Percentiles rank a stretch among this genome's conserved stretches.
Evolutionary conservation across 352 stramenopile genomes (phyloP).

Genomic region (Pythium rishiriense): DNA sequence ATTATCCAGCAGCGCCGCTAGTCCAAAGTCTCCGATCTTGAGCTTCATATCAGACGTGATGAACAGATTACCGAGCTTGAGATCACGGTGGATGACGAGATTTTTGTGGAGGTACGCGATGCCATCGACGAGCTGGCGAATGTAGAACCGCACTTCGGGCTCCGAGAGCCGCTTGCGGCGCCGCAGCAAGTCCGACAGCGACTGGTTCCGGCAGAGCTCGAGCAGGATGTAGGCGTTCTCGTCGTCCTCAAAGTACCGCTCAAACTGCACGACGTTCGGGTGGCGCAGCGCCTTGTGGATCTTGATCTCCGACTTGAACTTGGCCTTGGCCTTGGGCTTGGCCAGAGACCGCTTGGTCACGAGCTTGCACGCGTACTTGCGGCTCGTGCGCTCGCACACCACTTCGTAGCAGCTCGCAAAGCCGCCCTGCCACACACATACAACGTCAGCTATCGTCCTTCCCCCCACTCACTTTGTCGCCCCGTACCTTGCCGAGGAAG

Average conservation of each 20-base stretch:
- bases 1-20: slow-evolving; percentile 86
- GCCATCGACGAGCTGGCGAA: slow-evolving; percentile 88
- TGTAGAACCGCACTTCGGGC: slow-evolving; percentile 94
- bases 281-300: slow-evolving; percentile 97
- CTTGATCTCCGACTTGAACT: slow-evolving; percentile 97
- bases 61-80: slow-evolving; percentile 99
- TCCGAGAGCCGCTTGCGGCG: slow-evolving; percentile 94
- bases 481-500: slow-evolving; percentile 91
- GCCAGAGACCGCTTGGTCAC: slow-evolving; percentile 96
- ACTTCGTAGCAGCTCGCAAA: slow-evolving; percentile 98
- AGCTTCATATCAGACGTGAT: slow-evolving; percentile 93
- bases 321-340: slow-evolving; percentile 96
- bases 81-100: slow-evolving; percentile 96
- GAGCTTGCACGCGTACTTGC: slow-evolving; percentile 97
- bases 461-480: background rate
- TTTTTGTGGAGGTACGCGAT: slow-evolving; percentile 94
- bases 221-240: slow-evolving; percentile 98
- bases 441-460: background rate
- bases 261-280: slow-evolving; percentile 95
- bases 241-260: slow-evolving; percentile 98
- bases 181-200: slow-evolving; percentile 95
- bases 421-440: slow-evolving; percentile 84
- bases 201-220: slow-evolving; percentile 97
- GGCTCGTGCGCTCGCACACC: slow-evolving; percentile 91
- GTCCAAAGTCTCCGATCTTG: slow-evolving; percentile 97